phyloP scores from a whole-genome alignment of 805 yeast genomes.

The Torulaspora gathmanii region DNA sequence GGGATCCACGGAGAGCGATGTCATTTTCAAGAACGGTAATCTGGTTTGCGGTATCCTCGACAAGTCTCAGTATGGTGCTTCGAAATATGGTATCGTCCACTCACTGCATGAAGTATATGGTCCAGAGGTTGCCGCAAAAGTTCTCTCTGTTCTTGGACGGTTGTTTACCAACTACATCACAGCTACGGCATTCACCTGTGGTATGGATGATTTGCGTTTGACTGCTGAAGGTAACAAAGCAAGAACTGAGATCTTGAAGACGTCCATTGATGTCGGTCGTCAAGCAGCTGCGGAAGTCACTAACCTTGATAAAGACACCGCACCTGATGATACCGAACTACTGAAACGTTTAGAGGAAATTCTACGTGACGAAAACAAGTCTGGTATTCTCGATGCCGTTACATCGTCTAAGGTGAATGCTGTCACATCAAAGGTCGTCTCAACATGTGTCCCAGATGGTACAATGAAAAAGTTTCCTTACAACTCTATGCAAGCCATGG shows the following conservation, averaged over 20 bases:
- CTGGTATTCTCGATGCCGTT: slow-evolving; percentile 92
- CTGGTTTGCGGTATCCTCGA: slow-evolving; percentile 89
- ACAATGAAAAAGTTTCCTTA: slow-evolving; percentile 93
- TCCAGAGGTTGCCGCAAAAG: slow-evolving; percentile 80
- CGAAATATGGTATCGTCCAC: slow-evolving; percentile 94
- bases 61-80: slow-evolving; percentile 97
- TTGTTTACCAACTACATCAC: slow-evolving; percentile 90
- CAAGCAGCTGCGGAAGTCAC: slow-evolving; percentile 94
- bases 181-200: slow-evolving; percentile 94
- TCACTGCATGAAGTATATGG: slow-evolving; percentile 96
- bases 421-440: slow-evolving; percentile 90
- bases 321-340: slow-evolving; percentile 66
- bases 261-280: slow-evolving; percentile 78
- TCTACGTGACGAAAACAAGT: slow-evolving; percentile 84
- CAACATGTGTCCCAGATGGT: slow-evolving; percentile 92
- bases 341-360: slow-evolving; percentile 88
- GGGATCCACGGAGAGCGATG: slow-evolving; percentile 79
- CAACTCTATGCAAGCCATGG: slow-evolving; percentile 98
- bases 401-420: slow-evolving; percentile 89
- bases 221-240: slow-evolving; percentile 86
- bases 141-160: slow-evolving; percentile 88
- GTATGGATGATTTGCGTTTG: slow-evolving; percentile 97
- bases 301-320: slow-evolving; percentile 54
- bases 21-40: slow-evolving; percentile 81
- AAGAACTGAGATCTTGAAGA: slow-evolving; percentile 77